Evolutionary conservation across 495 filamentous ascomycete species (phyloP).

Genomic region (Tuber magnatum): DNA sequence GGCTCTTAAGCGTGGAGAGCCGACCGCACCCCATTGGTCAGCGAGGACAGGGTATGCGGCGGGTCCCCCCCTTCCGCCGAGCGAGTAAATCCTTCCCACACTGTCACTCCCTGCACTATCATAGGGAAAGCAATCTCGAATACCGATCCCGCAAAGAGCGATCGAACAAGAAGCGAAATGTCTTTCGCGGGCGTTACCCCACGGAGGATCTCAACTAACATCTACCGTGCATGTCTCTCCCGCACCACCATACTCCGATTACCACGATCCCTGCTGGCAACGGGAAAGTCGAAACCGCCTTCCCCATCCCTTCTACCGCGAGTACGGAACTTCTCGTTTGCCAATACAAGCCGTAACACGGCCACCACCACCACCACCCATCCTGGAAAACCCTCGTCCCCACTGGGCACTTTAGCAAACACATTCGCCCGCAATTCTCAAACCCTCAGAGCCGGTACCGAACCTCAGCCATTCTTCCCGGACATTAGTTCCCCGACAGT

Average conservation of each 20-base stretch:
- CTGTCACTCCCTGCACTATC: background rate
- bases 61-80: background rate
- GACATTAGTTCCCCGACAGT: slow-evolving; percentile 63
- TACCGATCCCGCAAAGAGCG: background rate
- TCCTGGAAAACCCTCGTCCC: slow-evolving; percentile 13
- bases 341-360: slow-evolving; percentile 12
- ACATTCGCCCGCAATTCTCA: slow-evolving; percentile 23
- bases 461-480: slow-evolving; percentile 53
- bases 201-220: background rate
- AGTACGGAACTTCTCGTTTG: slow-evolving; percentile 26
- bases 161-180: background rate
- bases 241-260: background rate
- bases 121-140: background rate
- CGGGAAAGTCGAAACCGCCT: background rate
- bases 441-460: slow-evolving; percentile 16
- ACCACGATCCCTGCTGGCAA: background rate
- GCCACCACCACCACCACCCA: background rate
- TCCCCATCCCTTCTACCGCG: background rate
- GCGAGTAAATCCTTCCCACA: background rate
- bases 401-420: slow-evolving; percentile 31
- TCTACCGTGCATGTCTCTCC: background rate
- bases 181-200: background rate
- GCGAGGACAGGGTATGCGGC: background rate
- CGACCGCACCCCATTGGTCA: background rate
- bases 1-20: background rate